Conservation (phyloP, 2,329 filamentous ascomycete species). For the Paracoccidioides lutzii region DNA sequence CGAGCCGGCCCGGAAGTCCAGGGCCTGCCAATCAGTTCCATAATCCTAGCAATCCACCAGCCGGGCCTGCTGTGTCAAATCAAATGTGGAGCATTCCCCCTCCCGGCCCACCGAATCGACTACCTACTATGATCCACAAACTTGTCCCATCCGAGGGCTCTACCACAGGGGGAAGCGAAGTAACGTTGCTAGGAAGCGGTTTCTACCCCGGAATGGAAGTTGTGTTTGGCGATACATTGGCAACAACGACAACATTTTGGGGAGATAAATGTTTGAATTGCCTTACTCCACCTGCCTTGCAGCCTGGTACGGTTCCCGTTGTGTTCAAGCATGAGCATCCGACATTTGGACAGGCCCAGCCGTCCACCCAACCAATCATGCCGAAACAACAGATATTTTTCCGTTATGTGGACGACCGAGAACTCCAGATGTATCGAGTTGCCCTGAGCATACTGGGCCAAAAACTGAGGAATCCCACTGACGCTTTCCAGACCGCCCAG, state of each 20-base stretch:
- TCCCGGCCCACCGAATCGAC: conserved; percentile 38
- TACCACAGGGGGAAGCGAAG: conserved; percentile 71
- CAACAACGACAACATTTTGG: conserved; percentile 68
- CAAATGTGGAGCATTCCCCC: conserved; percentile 42
- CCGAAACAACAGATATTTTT: conserved; percentile 46
- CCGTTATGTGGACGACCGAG: conserved; percentile 49
- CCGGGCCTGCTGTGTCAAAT: conserved; percentile 36
- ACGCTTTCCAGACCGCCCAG: conserved; percentile 36
- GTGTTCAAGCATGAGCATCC: conserved; percentile 49
- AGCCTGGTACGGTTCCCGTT: conserved; percentile 57
- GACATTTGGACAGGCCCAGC: conserved; percentile 34
- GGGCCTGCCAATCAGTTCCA: conserved; percentile 27
- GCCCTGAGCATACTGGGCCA: conserved; percentile 35
- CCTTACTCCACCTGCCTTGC: conserved; percentile 56
- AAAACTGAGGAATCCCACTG: conserved; percentile 34
- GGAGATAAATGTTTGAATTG: conserved; percentile 69
- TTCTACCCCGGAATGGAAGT: conserved; percentile 72
- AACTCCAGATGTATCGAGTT: conserved; percentile 35
- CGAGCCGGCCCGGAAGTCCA: conserved; percentile 68
- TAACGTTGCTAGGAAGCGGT: conserved; percentile 67
- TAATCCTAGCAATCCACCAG: conserved; percentile 20
- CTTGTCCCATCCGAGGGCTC: conserved; percentile 74
- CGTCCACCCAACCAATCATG: conserved; percentile 29
- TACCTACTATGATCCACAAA: conserved; percentile 59
- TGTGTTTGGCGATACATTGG: conserved; percentile 62